These are phyloP conservation scores for Mitragyna speciosa DNA, from an alignment of 257 asterid genomes.

Conservation along the genomic window DNA sequence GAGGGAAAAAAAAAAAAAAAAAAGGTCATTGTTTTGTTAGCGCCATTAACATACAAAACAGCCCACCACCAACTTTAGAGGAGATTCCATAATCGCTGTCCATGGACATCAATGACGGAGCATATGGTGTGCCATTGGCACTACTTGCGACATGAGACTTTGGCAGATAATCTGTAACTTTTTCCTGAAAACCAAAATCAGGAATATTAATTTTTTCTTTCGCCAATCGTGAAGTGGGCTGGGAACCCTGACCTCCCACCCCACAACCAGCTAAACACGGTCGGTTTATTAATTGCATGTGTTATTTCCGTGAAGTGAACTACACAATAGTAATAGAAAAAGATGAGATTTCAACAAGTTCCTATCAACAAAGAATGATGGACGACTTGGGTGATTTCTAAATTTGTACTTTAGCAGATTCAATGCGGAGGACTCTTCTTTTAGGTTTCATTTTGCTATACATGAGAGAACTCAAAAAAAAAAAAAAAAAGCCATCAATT, in stretches of 20 bases:
- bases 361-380: neutral
- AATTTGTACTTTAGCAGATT: neutral
- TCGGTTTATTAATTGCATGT: neutral
- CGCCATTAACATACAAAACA: neutral
- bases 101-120: constrained; percentile 58
- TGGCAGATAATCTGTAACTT: constrained; percentile 57
- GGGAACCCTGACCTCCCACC: no score
- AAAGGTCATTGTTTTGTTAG: neutral
- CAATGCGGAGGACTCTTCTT: neutral
- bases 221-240: no score
- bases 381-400: neutral
- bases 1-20: neutral
- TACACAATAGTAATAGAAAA: neutral
- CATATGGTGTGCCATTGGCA: constrained; percentile 66
- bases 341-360: neutral
- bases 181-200: constrained; percentile 57
- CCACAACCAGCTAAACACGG: no score
- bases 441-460: neutral
- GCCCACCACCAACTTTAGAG: constrained; percentile 57
- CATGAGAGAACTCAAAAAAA: neutral
- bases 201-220: no score
- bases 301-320: constrained; percentile 19
- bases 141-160: constrained; percentile 64
- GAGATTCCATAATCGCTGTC: constrained; percentile 87
- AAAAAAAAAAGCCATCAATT: neutral